Evolutionary conservation across 106 monocot species (phyloP), one percentile per base, ranked within the genome.

Genomic region (Amphibolis antarctica): DNA sequence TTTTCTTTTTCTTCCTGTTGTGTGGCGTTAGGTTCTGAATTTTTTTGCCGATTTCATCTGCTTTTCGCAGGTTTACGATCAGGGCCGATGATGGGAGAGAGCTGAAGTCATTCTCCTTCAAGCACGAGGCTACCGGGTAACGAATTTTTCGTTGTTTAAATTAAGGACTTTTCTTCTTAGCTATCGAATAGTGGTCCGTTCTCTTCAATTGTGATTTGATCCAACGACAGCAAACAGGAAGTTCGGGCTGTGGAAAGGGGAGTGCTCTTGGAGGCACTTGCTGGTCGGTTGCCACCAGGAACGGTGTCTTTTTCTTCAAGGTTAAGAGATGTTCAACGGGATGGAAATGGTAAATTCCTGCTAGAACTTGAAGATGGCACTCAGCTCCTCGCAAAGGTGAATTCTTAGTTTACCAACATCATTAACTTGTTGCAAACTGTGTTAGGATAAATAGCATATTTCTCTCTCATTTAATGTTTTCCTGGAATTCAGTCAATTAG

Each of bases 221-320:
- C 21, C 67, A 10, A 55, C 19, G 67, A 14, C 42, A 63, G 44
- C 69, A 88, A 85, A 55, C 88, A 94, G 66, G 89, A 89, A 69
- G 85, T 88, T 12, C 82, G 93, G 20, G 88, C 93, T 15, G 88
- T 93, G 12, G 89, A 94, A 60, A 77, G 93, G 62, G 74, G 68
- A 46, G 71, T 79, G 44, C 79, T 93, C 15, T 70, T 93, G 49
- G 93, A 93, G 76, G 69, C 81, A 9, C 76, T 96, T 17, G 86
- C 89, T 42, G 71, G 60, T 51, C 61, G 46, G 53, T 67, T 98
- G 66, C 90, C 86, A 13, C 59, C 72, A 7, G 69, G 69, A 54
- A 71, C 89, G 5, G 73, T 98, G 29, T 62, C 64, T 22, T 98
- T 80, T 80, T 82, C 80, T 0, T 98, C 96, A 14, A 77, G 65